These are phyloP conservation scores for Lentinula sp. DNA, from an alignment of 768 basidiomycete species.

Conservation along the genomic window DNA sequence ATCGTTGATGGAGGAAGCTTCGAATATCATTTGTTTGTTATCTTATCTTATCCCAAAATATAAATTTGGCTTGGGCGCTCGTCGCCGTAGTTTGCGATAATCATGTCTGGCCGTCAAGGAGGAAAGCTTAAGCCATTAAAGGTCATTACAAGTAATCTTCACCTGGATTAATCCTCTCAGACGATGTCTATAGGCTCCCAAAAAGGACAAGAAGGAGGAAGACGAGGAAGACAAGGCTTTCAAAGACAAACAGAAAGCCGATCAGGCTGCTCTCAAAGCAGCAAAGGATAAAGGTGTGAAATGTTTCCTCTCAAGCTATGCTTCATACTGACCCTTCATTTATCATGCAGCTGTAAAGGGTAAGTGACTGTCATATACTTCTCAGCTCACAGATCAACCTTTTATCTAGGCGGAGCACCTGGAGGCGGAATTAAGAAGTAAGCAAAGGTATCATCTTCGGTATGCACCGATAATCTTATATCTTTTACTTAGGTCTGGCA, in stretches of 20 bases:
- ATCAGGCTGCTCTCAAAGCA: constrained; percentile 66
- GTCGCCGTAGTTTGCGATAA: background rate
- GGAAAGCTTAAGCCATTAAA: constrained; percentile 84
- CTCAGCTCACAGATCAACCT: constrained; percentile 9
- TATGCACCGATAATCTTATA: too few relatives aligned
- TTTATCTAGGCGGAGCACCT: constrained; percentile 53
- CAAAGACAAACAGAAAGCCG: constrained; percentile 74
- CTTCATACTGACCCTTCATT: background rate
- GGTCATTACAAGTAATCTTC: constrained; percentile 29
- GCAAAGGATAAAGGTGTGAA: constrained; percentile 65
- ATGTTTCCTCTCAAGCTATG: background rate
- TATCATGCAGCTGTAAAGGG: constrained; percentile 45
- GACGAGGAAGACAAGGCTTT: constrained; percentile 67
- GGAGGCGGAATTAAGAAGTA: constrained; percentile 85
- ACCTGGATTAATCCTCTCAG: background rate
- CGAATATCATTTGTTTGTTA: too few relatives aligned
- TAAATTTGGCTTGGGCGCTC: background rate
- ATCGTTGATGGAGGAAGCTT: background rate
- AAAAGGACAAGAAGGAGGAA: constrained; percentile 74
- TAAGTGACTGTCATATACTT: constrained; percentile 19
- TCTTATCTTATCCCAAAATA: background rate
- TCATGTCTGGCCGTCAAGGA: constrained; percentile 67
- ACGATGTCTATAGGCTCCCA: constrained; percentile 51
- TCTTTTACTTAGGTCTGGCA: constrained; percentile 47
- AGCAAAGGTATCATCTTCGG: constrained; percentile 19